phyloP scores from a whole-genome alignment of 31 red algal species.

The Odonthalia washingtoniensis region DNA sequence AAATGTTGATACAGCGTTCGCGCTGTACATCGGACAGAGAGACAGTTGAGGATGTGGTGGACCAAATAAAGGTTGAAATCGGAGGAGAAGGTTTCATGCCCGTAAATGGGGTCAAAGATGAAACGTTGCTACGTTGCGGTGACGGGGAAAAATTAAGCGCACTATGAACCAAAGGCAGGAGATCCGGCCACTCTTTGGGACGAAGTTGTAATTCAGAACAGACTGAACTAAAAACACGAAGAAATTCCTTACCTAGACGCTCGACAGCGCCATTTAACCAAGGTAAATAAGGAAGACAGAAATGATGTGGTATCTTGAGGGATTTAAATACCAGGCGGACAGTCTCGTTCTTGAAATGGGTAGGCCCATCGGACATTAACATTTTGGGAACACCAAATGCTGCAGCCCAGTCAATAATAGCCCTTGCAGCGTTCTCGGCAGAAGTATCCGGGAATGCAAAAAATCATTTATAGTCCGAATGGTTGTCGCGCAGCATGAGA shows the following conservation, averaged over 20 bases:
- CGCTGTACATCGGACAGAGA: neutral
- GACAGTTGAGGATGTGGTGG: neutral
- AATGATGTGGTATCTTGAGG: slow-evolving; percentile 8
- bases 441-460: slow-evolving; percentile 17
- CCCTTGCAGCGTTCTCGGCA: slow-evolving; percentile 10
- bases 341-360: too few species aligned
- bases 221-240: neutral
- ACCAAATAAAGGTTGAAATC: slow-evolving; percentile 19
- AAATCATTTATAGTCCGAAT: slow-evolving; percentile 16
- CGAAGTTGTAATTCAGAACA: slow-evolving; percentile 7
- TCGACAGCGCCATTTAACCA: slow-evolving; percentile 29
- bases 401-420: slow-evolving; percentile 25
- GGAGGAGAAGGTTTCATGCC: slow-evolving; percentile 21
- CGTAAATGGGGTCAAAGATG: slow-evolving; percentile 3
- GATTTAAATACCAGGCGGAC: neutral
- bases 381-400: slow-evolving; percentile 6
- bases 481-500: slow-evolving; percentile 1
- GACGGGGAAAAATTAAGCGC: slow-evolving; percentile 16
- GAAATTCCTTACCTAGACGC: slow-evolving; percentile 6
- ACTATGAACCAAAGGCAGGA: slow-evolving; percentile 29
- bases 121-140: slow-evolving; percentile 11
- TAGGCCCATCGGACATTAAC: slow-evolving; percentile 22
- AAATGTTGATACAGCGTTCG: slow-evolving; percentile 26
- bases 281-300: slow-evolving; percentile 15
- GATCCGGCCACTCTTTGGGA: slow-evolving; percentile 31